These are phyloP conservation scores for Talaromyces islandicus DNA, from an alignment of 2,329 filamentous ascomycete species.

Conservation along the genomic window DNA sequence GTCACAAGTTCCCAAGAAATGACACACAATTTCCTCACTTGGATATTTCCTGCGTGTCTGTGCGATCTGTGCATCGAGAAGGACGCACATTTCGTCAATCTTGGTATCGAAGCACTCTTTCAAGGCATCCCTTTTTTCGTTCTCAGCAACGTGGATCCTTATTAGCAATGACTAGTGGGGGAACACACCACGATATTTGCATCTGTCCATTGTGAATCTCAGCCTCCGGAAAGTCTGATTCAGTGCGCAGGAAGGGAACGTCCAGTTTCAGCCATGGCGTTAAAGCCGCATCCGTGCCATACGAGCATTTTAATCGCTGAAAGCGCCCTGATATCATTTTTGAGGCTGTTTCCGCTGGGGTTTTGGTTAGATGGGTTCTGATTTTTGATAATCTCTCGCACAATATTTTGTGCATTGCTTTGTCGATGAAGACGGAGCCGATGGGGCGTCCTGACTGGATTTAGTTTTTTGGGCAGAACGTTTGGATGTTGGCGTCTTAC, in stretches of 20 bases:
- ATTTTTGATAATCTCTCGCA: constrained; percentile 17
- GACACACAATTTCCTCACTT: constrained; percentile 21
- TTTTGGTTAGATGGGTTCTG: constrained; percentile 12
- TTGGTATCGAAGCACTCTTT: constrained; percentile 19
- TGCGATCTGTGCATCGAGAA: constrained; percentile 21
- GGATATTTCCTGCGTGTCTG: constrained; percentile 20
- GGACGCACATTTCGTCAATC: constrained; percentile 22
- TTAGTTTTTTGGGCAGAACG: neutral
- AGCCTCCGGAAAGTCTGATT: constrained; percentile 17
- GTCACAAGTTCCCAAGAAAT: neutral
- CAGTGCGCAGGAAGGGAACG: constrained; percentile 20
- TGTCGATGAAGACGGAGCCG: constrained; percentile 32
- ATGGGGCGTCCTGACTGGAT: constrained; percentile 23
- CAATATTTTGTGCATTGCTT: constrained; percentile 21
- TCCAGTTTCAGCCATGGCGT: constrained; percentile 22
- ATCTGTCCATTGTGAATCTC: constrained; percentile 25
- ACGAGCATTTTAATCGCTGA: constrained; percentile 28
- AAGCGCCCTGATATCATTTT: constrained; percentile 27
- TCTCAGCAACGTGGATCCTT: neutral
- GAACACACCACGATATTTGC: constrained; percentile 22
- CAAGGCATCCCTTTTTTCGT: neutral
- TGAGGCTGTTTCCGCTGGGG: constrained; percentile 19
- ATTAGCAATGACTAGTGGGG: neutral
- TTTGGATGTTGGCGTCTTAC: neutral
- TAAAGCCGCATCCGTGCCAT: constrained; percentile 19